Conservation (phyloP, 1,284 basidiomycete species). For the Leccinum subspadiceum region DNA sequence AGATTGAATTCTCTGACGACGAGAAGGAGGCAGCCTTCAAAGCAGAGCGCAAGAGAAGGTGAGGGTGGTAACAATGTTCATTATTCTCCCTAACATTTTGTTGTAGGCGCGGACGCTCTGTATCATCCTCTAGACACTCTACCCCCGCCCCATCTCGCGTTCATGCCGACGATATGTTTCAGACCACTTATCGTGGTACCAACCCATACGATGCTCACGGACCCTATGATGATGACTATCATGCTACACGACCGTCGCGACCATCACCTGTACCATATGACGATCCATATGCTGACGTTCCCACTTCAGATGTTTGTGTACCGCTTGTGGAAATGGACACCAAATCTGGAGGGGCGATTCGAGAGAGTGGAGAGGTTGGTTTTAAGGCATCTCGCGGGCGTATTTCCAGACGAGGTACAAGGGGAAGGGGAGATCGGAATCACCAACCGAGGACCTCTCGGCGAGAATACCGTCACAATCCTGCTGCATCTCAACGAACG, state of each 20-base stretch:
- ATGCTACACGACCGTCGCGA: conserved; percentile 47
- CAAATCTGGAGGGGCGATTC: conserved; percentile 18
- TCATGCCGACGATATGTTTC: conserved; percentile 52
- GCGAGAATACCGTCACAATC: conserved; percentile 14
- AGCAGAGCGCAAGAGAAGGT: conserved; percentile 56
- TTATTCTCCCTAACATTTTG: conserved; percentile 6
- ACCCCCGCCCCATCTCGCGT: conserved; percentile 54
- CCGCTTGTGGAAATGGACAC: background rate
- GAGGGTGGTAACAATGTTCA: conserved; percentile 18
- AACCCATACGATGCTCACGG: conserved; percentile 64
- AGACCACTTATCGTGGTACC: conserved; percentile 44
- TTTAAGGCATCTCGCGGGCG: conserved; percentile 30
- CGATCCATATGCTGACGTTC: conserved; percentile 68
- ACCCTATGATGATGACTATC: conserved; percentile 63
- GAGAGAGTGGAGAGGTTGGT: conserved; percentile 20
- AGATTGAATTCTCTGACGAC: conserved; percentile 89
- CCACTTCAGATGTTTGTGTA: conserved; percentile 22
- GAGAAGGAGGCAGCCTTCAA: conserved; percentile 77
- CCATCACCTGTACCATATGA: conserved; percentile 70
- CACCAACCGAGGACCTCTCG: conserved; percentile 18
- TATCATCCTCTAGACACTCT: conserved; percentile 50
- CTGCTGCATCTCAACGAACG: conserved; percentile 15
- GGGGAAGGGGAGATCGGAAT: conserved; percentile 20
- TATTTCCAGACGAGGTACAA: conserved; percentile 33
- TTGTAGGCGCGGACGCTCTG: conserved; percentile 50